These are phyloP conservation scores for Ogataea pini DNA, from an alignment of 805 yeast genomes.

Conservation along the genomic window DNA sequence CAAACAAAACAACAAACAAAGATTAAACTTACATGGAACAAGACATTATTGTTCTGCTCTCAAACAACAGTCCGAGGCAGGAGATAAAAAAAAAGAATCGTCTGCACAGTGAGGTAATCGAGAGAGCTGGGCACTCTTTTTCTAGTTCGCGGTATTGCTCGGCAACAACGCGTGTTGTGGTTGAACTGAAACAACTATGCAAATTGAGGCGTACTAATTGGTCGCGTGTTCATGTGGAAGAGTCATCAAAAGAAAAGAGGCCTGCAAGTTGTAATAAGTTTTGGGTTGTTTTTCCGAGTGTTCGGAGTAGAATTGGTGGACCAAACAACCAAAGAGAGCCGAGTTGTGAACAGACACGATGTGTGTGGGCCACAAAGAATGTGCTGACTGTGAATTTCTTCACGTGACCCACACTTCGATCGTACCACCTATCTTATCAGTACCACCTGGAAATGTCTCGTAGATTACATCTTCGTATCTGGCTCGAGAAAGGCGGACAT, in stretches of 20 bases:
- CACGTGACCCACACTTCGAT: too few species aligned
- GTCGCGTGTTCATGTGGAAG: not conserved
- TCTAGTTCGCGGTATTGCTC: not conserved
- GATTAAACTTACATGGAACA: not conserved
- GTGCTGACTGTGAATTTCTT: too few species aligned
- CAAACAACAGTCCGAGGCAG: slow-evolving; percentile 2
- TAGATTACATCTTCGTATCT: too few species aligned
- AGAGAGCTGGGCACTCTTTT: not conserved
- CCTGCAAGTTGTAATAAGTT: too few species aligned
- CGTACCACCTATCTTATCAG: too few species aligned
- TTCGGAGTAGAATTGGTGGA: too few species aligned
- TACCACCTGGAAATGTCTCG: too few species aligned
- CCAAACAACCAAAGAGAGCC: too few species aligned
- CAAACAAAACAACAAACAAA: not conserved
- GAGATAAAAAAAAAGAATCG: not conserved
- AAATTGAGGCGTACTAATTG: not conserved
- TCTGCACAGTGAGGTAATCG: slow-evolving; percentile 7
- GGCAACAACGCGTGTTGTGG: not conserved
- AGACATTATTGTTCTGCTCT: not conserved
- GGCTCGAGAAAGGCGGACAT: not conserved
- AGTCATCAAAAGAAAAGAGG: not conserved
- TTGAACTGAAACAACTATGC: not conserved
- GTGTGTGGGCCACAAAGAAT: too few species aligned
- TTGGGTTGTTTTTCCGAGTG: not conserved
- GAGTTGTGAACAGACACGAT: too few species aligned